Evolutionary conservation across 495 filamentous ascomycete genomes (phyloP).

Genomic region (Penicillium riverlandense): DNA sequence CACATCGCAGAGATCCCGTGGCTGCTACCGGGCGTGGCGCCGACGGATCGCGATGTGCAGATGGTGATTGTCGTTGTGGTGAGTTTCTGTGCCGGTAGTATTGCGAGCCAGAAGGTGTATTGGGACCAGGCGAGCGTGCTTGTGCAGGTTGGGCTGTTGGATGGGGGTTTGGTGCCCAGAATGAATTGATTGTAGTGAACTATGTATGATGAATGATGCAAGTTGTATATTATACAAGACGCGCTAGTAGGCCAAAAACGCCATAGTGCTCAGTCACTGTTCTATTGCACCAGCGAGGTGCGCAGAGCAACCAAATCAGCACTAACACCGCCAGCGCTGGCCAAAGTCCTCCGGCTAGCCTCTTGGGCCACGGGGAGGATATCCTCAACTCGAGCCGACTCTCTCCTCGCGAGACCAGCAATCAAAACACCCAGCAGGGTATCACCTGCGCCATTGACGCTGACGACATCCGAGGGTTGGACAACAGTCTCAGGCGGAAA

Average conservation of each 20-base stretch:
- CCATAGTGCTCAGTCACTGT: no score
- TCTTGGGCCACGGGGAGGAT: constrained; percentile 52
- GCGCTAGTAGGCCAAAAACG: not conserved
- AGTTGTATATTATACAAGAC: not conserved
- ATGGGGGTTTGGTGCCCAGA: constrained; percentile 45
- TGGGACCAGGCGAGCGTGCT: constrained; percentile 84
- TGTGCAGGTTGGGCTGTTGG: constrained; percentile 65
- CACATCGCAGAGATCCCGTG: constrained; percentile 69
- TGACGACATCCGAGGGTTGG: constrained; percentile 54
- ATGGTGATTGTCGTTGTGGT: constrained; percentile 66
- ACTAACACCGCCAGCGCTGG: constrained; percentile 65
- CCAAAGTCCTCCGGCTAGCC: constrained; percentile 70
- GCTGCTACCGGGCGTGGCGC: constrained; percentile 67
- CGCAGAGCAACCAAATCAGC: constrained; percentile 16
- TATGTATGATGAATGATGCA: constrained; percentile 16
- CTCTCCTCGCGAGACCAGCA: constrained; percentile 48
- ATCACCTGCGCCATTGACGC: constrained; percentile 92
- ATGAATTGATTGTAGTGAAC: not conserved
- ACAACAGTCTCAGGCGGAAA: constrained; percentile 65
- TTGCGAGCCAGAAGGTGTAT: constrained; percentile 71
- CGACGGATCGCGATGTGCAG: constrained; percentile 58
- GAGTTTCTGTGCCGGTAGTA: constrained; percentile 61
- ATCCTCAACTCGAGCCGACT: constrained; percentile 24
- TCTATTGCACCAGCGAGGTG: not conserved
- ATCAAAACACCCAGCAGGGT: constrained; percentile 81